Base-by-base conservation (phyloP, 75 land plant genomes). In the Pinus albicaulis region DNA sequence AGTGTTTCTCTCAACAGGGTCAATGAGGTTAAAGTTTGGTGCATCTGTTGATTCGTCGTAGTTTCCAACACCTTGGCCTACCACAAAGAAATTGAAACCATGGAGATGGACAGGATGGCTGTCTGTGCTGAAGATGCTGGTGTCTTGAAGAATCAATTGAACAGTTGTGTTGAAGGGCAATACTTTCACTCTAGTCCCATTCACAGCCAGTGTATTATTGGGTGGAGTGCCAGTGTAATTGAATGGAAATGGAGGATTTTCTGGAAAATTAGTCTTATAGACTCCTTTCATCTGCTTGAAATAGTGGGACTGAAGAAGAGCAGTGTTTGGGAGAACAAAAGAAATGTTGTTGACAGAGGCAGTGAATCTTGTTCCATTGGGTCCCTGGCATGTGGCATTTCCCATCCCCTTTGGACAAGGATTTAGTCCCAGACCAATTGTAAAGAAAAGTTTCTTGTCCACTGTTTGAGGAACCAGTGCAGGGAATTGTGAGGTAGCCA, bases 71-170 rank as follows among this genome's bases (percentile, higher is more conserved):
- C 86, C 85, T 13, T 26, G 19, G 14, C 80, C 86, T 3, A 84
- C 84, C 15, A 81, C 44, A 58, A 75, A 81, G 76, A 84, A 84
- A 65, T 71, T 77, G 56, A 71, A 74, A 12, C 84, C 84, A 81
- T 84, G 86, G 28, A 84, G 62, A 55, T 84, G 86, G 60, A 84
- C 59, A 41, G 84, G 86, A 66, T 84, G 85, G 56, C 41, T 81
- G 38, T 84, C 85, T 4, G 69, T 28, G 16, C 38, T 48, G 15
- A 74, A 6, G 11, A 66, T 72, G 20, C 61, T 25, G 11, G 78
- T 81, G 34, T 74, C 68, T 64, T 82, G 81, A 55, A 82, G 71
- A 25, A 82, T 41, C 28, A 82, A 52, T 77, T 85, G 77, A 26
- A 85, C 77, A 34, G 38, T 81, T 69, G 86, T 15, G 22, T 71